Conservation (phyloP, 225 moss, liverwort and hornwort species). For the Marchantia paleacea region DNA sequence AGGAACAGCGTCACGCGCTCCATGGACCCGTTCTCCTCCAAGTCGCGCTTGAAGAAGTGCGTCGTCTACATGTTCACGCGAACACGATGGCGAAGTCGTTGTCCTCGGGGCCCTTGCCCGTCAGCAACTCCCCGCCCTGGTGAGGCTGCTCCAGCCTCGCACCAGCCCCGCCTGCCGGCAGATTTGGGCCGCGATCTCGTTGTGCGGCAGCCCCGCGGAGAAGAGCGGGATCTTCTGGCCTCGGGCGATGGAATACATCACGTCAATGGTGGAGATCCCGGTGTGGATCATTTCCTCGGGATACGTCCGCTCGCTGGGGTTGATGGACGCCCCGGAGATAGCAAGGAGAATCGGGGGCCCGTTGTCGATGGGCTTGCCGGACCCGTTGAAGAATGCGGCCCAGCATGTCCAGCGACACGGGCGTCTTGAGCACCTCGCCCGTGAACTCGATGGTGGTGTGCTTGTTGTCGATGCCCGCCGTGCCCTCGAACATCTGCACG, state of each 20-base stretch:
- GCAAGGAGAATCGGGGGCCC: constrained; percentile 53
- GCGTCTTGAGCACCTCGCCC: constrained; percentile 71
- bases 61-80: constrained; percentile 77
- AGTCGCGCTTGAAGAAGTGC: constrained; percentile 68
- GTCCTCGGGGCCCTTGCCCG: constrained; percentile 49
- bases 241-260: constrained; percentile 70
- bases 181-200: constrained; percentile 68
- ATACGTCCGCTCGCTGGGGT: constrained; percentile 49
- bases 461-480: constrained; percentile 59
- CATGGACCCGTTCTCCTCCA: constrained; percentile 71
- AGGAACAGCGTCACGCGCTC: constrained; percentile 67
- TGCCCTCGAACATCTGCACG: constrained; percentile 73
- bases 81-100: constrained; percentile 71
- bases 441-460: constrained; percentile 80
- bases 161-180: constrained; percentile 72
- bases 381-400: constrained; percentile 73
- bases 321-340: constrained; percentile 64
- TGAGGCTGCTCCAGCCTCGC: constrained; percentile 50
- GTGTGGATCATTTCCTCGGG: constrained; percentile 80
- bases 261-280: constrained; percentile 69
- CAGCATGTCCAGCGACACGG: constrained; percentile 71
- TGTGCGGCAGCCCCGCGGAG: constrained; percentile 65
- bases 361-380: constrained; percentile 68
- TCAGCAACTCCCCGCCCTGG: background rate
- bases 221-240: constrained; percentile 70